Percentiles rank a stretch among this genome's conserved stretches.
phyloP scores from a whole-genome alignment of 768 basidiomycete species.

The Tephrocybe sp. region DNA sequence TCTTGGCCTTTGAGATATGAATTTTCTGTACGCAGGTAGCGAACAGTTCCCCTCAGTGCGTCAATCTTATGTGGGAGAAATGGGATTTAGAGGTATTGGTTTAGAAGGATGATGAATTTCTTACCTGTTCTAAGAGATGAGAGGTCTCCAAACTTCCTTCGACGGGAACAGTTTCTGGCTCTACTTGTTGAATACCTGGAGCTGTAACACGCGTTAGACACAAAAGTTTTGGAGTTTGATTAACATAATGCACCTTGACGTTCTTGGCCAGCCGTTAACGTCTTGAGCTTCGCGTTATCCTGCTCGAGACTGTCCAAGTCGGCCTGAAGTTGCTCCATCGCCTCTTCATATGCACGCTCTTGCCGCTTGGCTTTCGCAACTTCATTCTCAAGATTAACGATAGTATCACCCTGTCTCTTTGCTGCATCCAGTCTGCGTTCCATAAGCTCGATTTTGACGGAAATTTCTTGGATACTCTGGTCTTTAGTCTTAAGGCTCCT shows the following conservation, averaged over 20 bases:
- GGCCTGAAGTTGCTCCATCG: slow-evolving; percentile 88
- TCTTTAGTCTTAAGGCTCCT: slow-evolving; percentile 87
- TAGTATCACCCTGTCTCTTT: slow-evolving; percentile 86
- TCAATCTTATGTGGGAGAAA: slow-evolving; percentile 73
- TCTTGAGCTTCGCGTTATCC: slow-evolving; percentile 83
- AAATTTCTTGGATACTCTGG: slow-evolving; percentile 82
- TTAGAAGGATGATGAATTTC: slow-evolving; percentile 1
- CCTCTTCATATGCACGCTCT: slow-evolving; percentile 87
- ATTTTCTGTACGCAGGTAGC: slow-evolving; percentile 93
- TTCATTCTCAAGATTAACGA: slow-evolving; percentile 78
- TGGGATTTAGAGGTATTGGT: too few relatives aligned
- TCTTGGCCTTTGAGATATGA: slow-evolving; percentile 92
- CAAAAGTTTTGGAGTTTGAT: not conserved
- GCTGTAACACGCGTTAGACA: slow-evolving; percentile 21
- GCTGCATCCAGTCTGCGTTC: slow-evolving; percentile 89
- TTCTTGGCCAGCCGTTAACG: slow-evolving; percentile 61
- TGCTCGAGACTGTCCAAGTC: slow-evolving; percentile 86
- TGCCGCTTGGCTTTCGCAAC: slow-evolving; percentile 81
- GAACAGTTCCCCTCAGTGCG: slow-evolving; percentile 84
- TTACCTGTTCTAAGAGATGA: slow-evolving; percentile 83
- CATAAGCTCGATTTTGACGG: slow-evolving; percentile 93
- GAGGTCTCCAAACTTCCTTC: slow-evolving; percentile 87
- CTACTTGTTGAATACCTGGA: slow-evolving; percentile 46
- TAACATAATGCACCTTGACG: slow-evolving; percentile 57
- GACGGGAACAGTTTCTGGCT: slow-evolving; percentile 60